These are phyloP conservation scores for Talaromyces pinophilus DNA, from an alignment of 2,329 filamentous ascomycete genomes.

Conservation along the genomic window DNA sequence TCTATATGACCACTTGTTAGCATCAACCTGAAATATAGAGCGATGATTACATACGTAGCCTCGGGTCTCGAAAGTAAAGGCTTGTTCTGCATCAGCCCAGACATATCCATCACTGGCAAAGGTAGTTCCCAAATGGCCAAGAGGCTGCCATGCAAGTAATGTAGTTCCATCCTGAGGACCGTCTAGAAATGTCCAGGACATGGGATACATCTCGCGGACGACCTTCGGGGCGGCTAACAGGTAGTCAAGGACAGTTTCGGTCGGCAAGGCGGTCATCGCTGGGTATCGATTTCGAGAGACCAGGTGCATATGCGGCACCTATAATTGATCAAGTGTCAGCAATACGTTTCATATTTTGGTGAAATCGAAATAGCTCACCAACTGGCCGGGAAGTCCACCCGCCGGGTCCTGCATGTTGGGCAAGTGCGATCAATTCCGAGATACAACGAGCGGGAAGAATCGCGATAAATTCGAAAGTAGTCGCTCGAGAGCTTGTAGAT, in stretches of 20 bases:
- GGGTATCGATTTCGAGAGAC: constrained; percentile 83
- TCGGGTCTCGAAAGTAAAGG: constrained; percentile 70
- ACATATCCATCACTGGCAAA: constrained; percentile 92
- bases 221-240: constrained; percentile 81
- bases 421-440: constrained; percentile 29
- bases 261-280: constrained; percentile 66
- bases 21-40: neutral
- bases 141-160: constrained; percentile 85
- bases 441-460: neutral
- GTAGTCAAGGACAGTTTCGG: constrained; percentile 78
- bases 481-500: neutral
- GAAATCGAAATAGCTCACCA: constrained; percentile 39
- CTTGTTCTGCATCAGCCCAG: constrained; percentile 80
- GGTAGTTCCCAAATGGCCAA: constrained; percentile 66
- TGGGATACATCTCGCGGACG: constrained; percentile 77
- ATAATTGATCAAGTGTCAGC: constrained; percentile 20
- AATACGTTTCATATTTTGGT: neutral
- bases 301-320: constrained; percentile 89
- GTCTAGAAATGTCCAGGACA: constrained; percentile 92
- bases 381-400: constrained; percentile 46
- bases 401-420: constrained; percentile 50
- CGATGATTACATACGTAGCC: constrained; percentile 60
- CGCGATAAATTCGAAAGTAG: too few species aligned
- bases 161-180: constrained; percentile 78
- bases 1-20: constrained; percentile 52